phyloP scores from a whole-genome alignment of 768 basidiomycete genomes.

The Leccinum rimulosum region DNA sequence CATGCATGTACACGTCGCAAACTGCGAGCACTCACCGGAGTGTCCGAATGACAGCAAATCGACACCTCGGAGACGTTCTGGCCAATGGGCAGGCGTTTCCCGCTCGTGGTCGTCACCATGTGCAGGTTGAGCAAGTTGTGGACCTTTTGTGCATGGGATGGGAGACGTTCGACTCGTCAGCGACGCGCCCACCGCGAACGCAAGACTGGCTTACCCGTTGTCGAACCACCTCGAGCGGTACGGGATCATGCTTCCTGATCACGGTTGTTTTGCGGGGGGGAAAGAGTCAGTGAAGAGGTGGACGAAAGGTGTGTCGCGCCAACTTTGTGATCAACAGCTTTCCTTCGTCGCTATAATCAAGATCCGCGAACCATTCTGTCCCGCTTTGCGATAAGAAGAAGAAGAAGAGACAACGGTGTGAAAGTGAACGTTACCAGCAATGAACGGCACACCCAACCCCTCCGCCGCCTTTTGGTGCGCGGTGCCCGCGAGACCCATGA shows the following conservation, averaged over 20 bases:
- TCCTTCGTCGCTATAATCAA: conserved; percentile 57
- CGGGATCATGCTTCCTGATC: conserved; percentile 51
- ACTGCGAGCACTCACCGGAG: conserved; percentile 42
- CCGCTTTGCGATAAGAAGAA: background rate
- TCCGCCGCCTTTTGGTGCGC: conserved; percentile 56
- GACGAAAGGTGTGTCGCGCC: too few species aligned
- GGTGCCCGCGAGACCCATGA: conserved; percentile 64
- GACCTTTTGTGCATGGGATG: conserved; percentile 34
- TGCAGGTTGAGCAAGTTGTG: conserved; percentile 41
- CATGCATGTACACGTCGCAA: background rate
- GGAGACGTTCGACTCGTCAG: background rate
- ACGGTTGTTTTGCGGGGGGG: too few species aligned
- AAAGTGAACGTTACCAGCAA: conserved; percentile 43
- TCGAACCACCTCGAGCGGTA: conserved; percentile 41
- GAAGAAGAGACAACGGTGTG: background rate
- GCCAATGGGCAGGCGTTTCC: conserved; percentile 41
- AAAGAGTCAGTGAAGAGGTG: background rate
- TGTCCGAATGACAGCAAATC: conserved; percentile 67
- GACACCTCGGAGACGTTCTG: conserved; percentile 48
- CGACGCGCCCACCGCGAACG: background rate
- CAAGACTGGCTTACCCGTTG: conserved; percentile 37
- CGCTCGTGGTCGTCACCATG: conserved; percentile 47
- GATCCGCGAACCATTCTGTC: conserved; percentile 65
- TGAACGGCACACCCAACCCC: conserved; percentile 55
- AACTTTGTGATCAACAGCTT: conserved; percentile 61